phyloP scores from a whole-genome alignment of 306 rosid genomes.

The Albizia julibrissin region DNA sequence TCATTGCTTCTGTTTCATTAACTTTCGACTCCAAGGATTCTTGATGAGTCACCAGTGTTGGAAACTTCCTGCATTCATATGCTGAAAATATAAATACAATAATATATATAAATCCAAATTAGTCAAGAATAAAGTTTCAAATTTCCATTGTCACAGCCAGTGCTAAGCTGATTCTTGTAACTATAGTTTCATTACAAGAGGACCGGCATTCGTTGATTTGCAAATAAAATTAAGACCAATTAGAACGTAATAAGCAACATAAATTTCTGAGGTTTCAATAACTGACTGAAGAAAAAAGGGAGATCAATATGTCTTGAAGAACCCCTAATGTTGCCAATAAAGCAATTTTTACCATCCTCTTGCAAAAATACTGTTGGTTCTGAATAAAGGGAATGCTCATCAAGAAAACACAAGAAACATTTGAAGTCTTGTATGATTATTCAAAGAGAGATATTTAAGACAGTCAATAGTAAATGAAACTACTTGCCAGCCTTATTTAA shows the following conservation, averaged over 20 bases:
- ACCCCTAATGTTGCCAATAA: background rate
- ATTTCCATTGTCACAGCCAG: background rate
- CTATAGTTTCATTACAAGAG: background rate
- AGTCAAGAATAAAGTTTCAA: background rate
- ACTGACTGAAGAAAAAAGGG: background rate
- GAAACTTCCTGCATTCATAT: conserved; percentile 52
- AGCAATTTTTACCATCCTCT: background rate
- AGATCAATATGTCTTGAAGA: background rate
- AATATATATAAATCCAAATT: background rate
- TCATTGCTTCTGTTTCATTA: conserved; percentile 64
- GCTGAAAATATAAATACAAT: background rate
- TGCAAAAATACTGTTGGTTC: background rate
- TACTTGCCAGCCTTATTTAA: conserved; percentile 70
- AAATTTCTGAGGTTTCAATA: no score
- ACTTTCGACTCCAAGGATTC: conserved; percentile 69
- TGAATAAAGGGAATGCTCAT: background rate
- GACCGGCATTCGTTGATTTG: background rate
- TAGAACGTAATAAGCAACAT: no score
- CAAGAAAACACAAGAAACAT: background rate
- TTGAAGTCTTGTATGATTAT: background rate
- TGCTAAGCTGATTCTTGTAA: background rate
- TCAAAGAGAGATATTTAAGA: background rate
- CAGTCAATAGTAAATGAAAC: background rate
- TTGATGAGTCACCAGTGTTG: conserved; percentile 65
- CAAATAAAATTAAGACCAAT: background rate